These are phyloP conservation scores for Tulasnella sp. DNA, from an alignment of 768 basidiomycete species.

Conservation along the genomic window DNA sequence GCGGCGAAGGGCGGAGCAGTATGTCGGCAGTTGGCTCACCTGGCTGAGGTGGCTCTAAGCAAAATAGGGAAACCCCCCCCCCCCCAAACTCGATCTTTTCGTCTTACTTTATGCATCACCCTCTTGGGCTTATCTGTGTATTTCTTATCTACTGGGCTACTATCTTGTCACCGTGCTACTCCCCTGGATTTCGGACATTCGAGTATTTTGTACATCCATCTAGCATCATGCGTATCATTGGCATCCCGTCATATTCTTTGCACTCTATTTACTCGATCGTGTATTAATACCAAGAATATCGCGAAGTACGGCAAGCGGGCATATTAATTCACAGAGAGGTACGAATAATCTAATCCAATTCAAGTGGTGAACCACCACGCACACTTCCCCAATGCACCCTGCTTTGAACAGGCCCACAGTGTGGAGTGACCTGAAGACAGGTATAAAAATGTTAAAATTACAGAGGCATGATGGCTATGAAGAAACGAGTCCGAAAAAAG, in stretches of 20 bases:
- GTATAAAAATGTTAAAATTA: not conserved
- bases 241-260: not conserved
- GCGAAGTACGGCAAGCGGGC: too few relatives aligned
- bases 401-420: not conserved
- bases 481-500: not conserved
- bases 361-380: too few relatives aligned
- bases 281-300: too few relatives aligned
- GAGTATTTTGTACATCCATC: not conserved
- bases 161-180: not conserved
- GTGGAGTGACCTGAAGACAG: not conserved
- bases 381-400: too few relatives aligned
- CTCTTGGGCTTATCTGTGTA: not conserved
- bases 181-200: not conserved
- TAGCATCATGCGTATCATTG: not conserved
- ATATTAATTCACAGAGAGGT: too few relatives aligned
- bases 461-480: not conserved
- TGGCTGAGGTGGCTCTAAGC: not conserved
- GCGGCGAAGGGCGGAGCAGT: not conserved
- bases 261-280: not conserved
- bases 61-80: not conserved
- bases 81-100: not conserved
- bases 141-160: not conserved
- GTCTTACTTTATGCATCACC: not conserved
- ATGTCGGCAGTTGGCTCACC: not conserved
- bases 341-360: too few relatives aligned